A percentile compares a stretch with the other conserved stretches of the same genome.
phyloP scores from a whole-genome alignment of 495 filamentous ascomycete species.

The Aspergillus nidulans region DNA sequence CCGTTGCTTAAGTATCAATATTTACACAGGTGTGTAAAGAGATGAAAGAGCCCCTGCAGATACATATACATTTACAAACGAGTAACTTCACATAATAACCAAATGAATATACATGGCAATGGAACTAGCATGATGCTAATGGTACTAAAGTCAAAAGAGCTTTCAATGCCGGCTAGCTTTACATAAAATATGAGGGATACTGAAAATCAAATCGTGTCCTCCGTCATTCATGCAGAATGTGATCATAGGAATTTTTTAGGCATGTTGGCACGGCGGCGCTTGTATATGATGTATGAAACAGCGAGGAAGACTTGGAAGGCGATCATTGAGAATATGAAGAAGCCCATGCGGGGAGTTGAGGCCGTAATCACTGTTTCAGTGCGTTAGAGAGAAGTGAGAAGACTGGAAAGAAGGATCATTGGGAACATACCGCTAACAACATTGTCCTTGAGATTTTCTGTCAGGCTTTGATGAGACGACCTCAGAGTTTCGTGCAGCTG shows the following conservation, averaged over 20 bases:
- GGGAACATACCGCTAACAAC: constrained; percentile 30
- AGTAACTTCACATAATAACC: background rate
- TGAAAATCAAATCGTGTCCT: background rate
- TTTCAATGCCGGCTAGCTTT: background rate
- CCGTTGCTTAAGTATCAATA: background rate
- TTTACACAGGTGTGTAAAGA: background rate
- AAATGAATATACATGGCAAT: background rate
- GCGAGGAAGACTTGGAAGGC: constrained; percentile 69
- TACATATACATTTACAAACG: constrained; percentile 1
- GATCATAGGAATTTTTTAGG: constrained; percentile 89
- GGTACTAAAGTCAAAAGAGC: background rate
- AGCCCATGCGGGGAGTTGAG: constrained; percentile 61
- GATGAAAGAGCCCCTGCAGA: background rate
- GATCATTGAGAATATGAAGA: constrained; percentile 70
- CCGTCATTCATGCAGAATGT: background rate
- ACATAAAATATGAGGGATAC: background rate
- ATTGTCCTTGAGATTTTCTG: constrained; percentile 44
- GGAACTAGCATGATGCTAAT: background rate
- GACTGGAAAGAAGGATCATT: background rate
- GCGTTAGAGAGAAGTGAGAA: background rate
- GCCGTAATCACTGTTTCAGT: constrained; percentile 49
- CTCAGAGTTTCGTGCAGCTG: constrained; percentile 68
- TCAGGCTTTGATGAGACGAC: constrained; percentile 65
- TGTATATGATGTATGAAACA: constrained; percentile 72
- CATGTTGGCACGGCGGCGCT: constrained; percentile 64